phyloP scores from a whole-genome alignment of 2,329 filamentous ascomycete species.

The Penicillium verrucosum region DNA sequence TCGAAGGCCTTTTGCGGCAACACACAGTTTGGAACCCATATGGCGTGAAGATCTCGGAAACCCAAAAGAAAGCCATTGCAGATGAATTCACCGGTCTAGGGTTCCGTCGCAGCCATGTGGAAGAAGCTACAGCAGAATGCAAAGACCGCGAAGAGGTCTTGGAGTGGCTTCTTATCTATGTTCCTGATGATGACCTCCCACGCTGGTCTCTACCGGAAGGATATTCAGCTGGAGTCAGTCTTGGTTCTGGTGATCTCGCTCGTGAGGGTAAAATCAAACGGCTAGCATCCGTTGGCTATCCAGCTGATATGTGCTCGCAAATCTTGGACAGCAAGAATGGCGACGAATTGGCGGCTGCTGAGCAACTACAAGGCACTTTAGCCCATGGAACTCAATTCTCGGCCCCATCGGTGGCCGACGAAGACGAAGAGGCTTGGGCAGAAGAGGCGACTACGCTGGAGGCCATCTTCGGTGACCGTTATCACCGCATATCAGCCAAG shows the following conservation, averaged over 20 bases:
- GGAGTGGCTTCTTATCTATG: constrained; percentile 94
- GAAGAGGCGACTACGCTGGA: constrained; percentile 82
- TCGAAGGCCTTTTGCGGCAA: constrained; percentile 75
- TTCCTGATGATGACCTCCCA: constrained; percentile 95
- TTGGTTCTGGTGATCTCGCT: constrained; percentile 77
- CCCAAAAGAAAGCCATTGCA: constrained; percentile 60
- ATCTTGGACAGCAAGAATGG: constrained; percentile 67
- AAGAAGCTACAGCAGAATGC: constrained; percentile 83
- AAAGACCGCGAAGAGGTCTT: constrained; percentile 89
- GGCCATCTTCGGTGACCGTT: constrained; percentile 79
- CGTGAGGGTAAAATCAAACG: constrained; percentile 79
- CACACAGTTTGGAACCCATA: constrained; percentile 87
- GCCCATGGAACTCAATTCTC: constrained; percentile 45
- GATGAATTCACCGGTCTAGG: constrained; percentile 73
- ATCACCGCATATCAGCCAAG: constrained; percentile 57
- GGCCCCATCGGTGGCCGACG: constrained; percentile 15
- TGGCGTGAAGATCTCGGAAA: constrained; percentile 60
- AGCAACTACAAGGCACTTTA: constrained; percentile 71
- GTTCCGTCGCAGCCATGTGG: constrained; percentile 83
- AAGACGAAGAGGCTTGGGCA: constrained; percentile 64
- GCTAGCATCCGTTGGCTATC: constrained; percentile 78
- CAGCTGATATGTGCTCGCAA: constrained; percentile 75
- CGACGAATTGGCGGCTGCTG: constrained; percentile 74
- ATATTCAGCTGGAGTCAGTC: constrained; percentile 84
- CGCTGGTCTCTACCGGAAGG: constrained; percentile 86